These are phyloP conservation scores for Macroventuria anomochaeta DNA, from an alignment of 2,329 filamentous ascomycete species.

Conservation along the genomic window DNA sequence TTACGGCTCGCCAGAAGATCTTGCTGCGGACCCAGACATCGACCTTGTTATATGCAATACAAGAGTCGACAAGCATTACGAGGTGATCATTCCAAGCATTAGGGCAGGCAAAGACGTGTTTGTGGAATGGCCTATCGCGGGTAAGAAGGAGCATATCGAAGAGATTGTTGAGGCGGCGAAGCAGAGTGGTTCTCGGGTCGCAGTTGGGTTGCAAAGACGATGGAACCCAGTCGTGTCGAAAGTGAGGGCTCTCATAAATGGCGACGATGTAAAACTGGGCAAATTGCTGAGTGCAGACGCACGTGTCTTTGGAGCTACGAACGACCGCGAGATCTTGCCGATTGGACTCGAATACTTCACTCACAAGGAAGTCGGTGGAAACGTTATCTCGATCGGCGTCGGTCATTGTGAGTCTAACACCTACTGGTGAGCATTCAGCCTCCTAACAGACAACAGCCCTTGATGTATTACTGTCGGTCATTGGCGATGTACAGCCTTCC, in stretches of 20 bases:
- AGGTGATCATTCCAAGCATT: slow-evolving; percentile 56
- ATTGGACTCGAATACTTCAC: slow-evolving; percentile 25
- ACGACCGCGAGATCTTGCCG: slow-evolving; percentile 24
- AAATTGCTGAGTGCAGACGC: slow-evolving; percentile 45
- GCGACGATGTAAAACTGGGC: slow-evolving; percentile 39
- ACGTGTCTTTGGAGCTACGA: slow-evolving; percentile 13
- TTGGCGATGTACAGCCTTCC: slow-evolving; percentile 25
- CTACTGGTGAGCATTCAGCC: too few species aligned
- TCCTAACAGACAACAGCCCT: slow-evolving; percentile 6
- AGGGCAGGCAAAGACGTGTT: slow-evolving; percentile 61
- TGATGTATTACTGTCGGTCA: slow-evolving; percentile 27
- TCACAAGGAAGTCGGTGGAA: slow-evolving; percentile 23
- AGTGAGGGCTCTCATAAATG: slow-evolving; percentile 49
- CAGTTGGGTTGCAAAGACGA: slow-evolving; percentile 57
- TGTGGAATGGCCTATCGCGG: slow-evolving; percentile 59
- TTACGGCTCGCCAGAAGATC: slow-evolving; percentile 52
- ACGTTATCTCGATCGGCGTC: slow-evolving; percentile 27
- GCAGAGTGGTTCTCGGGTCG: slow-evolving; percentile 50
- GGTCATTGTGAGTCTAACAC: slow-evolving; percentile 18
- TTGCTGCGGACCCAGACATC: slow-evolving; percentile 51
- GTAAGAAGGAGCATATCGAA: slow-evolving; percentile 40
- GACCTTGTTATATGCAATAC: slow-evolving; percentile 59
- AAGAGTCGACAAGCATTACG: slow-evolving; percentile 61
- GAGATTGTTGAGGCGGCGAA: slow-evolving; percentile 43
- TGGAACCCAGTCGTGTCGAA: slow-evolving; percentile 50